Evolutionary conservation across 1,284 basidiomycete genomes (phyloP), one percentile per base, ranked within the genome.

Genomic region (Sanghuangporus weigelae): DNA sequence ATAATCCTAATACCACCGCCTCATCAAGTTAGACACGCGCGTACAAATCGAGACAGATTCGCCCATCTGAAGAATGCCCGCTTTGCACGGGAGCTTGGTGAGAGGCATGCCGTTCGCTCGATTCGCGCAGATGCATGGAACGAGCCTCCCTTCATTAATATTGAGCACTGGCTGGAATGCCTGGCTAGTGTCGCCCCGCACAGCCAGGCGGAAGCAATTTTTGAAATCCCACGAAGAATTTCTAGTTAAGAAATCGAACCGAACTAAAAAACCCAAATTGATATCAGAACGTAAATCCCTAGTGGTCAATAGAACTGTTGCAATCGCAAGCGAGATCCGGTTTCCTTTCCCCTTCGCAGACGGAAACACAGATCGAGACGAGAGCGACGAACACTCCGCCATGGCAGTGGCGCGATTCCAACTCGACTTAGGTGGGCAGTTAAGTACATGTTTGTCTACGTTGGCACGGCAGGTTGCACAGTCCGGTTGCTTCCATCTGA

Each of bases 261-360:
- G 19, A 51, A 36, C 35, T 39, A 54, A 38, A 38, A 35, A 31
- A 54, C 21, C 38, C 21, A 19, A 54, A 36, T 11, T 38, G 23
- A 38, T 54, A 54, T 54, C 53, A 54, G 53, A 54, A 54, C 19
- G 53, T 54, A 54, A 54, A 54, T 54, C 53, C 38, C 38, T 38
- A 16, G 53, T 54, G 53, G 53, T 54, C 53, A 54, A 54, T 16
- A 54, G 31, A n/a, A 54, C 53, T 5, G 10, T 21, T 23, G 48
- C 19, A 10, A 49, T 10, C 10, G 19, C 48, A 19, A 19, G 48
- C 48, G 48, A 49, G 26, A 31, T 31, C 26, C 5, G 26, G 26
- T 3, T 31, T 31, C 26, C 26, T 31, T 31, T 31, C 14, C n/a
- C n/a, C 3, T 44, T 12, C n/a, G 21, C 48, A 53, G 21, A 53